Conservation (phyloP, 1,284 basidiomycete species). For the Ceratobasidium sp. region DNA sequence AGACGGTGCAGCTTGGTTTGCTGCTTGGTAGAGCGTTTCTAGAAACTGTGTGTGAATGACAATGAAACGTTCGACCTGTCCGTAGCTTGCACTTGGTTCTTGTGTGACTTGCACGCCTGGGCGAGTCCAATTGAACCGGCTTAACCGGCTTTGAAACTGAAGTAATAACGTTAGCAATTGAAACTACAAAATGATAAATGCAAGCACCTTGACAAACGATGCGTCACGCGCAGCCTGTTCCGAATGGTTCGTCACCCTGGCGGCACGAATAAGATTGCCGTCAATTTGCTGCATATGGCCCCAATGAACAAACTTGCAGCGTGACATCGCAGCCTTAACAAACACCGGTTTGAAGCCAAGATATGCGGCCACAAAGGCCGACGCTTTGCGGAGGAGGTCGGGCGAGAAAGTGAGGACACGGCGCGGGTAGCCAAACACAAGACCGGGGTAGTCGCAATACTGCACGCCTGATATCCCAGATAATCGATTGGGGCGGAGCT, state of each 20-base stretch:
- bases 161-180: no score
- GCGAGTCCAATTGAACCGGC: no score
- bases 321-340: background rate
- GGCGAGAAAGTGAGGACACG: conserved; percentile 32
- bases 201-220: conserved; percentile 4
- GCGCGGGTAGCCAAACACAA: background rate
- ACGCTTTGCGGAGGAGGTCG: conserved; percentile 36
- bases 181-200: no score
- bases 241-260: no score
- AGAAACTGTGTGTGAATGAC: conserved; percentile 1
- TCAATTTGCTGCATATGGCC: conserved; percentile 21
- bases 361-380: background rate
- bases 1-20: no score
- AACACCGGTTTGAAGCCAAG: background rate
- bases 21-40: no score
- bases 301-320: conserved; percentile 8
- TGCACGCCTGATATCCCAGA: no score
- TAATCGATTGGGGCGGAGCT: no score
- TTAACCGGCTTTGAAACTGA: no score
- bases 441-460: background rate
- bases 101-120: background rate
- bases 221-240: conserved; percentile 1
- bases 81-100: background rate
- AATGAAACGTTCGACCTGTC: conserved; percentile 2
- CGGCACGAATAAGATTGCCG: no score